Base-by-base conservation (phyloP, 179 eudicot genomes). In the Sideroxylon spinosum region DNA sequence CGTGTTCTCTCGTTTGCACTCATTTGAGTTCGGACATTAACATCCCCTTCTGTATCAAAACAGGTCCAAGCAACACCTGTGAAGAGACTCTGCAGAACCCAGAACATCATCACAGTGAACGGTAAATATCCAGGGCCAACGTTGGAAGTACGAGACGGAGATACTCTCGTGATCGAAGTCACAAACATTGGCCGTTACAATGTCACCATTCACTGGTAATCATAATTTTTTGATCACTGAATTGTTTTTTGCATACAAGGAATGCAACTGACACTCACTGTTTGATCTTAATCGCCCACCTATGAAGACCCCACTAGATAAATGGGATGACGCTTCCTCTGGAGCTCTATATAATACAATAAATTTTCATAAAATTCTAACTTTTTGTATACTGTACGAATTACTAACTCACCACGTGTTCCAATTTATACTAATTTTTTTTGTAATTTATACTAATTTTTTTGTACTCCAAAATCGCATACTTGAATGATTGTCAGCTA, bases 91-190 rank as follows among this genome's bases (percentile, higher is more conserved):
- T 93, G 98, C 92, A 90, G 50, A 25, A 91, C 86, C 5, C 77
- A 67, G 17, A 85, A 77, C 68, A 78, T 86, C 0, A 87, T 91
- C 3, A 91, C 93, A 0, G 92, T 93, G 7, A 93, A 91, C 32
- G 97, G 98, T 20, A 94, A 91, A 73, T 82, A 82, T 46, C 98
- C 96, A 32, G 98, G 94, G 23, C 98, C 98, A 0, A 90, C 90
- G 28, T 74, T 93, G 79, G 86, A 82, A 1, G 94, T 86, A 22
- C 55, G 81, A 32, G 80, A 93, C 64, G 97, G 98, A n/a, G 97
- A 93, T 67, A 81, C 86, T 13, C 89, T 93, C 10, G 89, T 90
- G 4, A 77, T 93, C 85, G 84, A 84, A 74, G 94, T 86, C 60
- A 81, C 78, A 53, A 93, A 93, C 82, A 79, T 78, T 16, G 93